Base-by-base conservation (phyloP, 2,329 filamentous ascomycete genomes). In the Colletotrichum sp. region DNA sequence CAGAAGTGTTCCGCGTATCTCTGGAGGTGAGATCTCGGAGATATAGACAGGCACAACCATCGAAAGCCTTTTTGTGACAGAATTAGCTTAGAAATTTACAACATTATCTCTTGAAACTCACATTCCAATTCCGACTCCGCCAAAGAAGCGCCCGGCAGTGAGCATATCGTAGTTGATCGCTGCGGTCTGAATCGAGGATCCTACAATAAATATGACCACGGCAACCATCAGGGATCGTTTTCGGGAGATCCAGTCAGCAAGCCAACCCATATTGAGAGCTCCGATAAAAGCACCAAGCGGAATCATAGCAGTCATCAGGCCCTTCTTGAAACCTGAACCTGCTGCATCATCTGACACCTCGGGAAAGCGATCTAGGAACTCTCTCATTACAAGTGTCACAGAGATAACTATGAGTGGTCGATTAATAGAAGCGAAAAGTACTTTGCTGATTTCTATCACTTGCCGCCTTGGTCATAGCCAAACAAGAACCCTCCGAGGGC, bases 311-410 rank as follows among this genome's bases (percentile, higher is more conserved):
- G 86, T 87, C 81, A 86, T 83, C 48, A 87, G 5, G 18, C 63
- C 63, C 16, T 48, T 65, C n/a, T 26, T 28, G 36, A 65, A 81
- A 3, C 28, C 48, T 18, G 26, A 15, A 24, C 36, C 82, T 8
- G 80, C 52, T 5, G 52, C 52, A 21, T 16, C 52, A 26, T 57
- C 52, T 21, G 21, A 21, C 4, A 57, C 80, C 5, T 81, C 81
- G 9, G 85, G 83, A 77, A 85, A 87, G 2, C 77, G 78, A 1
- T 80, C 69, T 18, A 86, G 82, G 76, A 89, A 88, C 64, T 87
- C 85, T 0, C 82, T 79, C 85, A 88, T 87, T 24, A 86, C 83
- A 13, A 86, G 82, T 77, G 87, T 87, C 57, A 88, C 80, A 4
- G 80, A 83, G 65, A 86, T 84, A 26, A 85, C 79, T 57, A 26